phyloP scores from a whole-genome alignment of 345 rosid species.

The Pseudoturritis turrita region DNA sequence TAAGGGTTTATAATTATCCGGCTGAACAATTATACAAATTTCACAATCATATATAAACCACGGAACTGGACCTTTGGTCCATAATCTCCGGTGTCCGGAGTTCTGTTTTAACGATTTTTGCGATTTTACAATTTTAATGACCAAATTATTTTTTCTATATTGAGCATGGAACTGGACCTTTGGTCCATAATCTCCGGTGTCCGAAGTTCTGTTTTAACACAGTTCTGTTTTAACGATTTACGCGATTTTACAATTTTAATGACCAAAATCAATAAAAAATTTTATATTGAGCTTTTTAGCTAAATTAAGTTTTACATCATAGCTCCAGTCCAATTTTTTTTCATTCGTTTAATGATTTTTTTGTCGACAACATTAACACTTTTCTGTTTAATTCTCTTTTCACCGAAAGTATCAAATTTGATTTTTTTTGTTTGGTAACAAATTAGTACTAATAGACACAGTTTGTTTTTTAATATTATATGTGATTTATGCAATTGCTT shows the following conservation, averaged over 20 bases:
- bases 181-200: too few relatives aligned
- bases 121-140: not conserved
- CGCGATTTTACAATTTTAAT: not conserved
- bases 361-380: too few relatives aligned
- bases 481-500: not conserved
- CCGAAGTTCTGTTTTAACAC: too few relatives aligned
- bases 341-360: not conserved
- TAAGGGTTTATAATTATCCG: not conserved
- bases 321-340: not conserved
- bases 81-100: too few relatives aligned
- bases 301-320: not conserved
- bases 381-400: too few relatives aligned
- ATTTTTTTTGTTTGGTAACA: not conserved
- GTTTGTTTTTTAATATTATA: not conserved
- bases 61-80: too few relatives aligned
- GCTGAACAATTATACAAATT: too few relatives aligned
- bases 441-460: too few relatives aligned
- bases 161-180: too few relatives aligned
- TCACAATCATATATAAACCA: not conserved
- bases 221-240: not conserved
- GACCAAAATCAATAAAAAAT: not conserved
- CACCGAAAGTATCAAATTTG: too few relatives aligned
- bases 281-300: not conserved
- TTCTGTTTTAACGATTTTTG: not conserved
- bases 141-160: too few relatives aligned